These are phyloP conservation scores for Anthracocystis panici-leucophaei DNA, from an alignment of 1,284 basidiomycete genomes.

Conservation along the genomic window DNA sequence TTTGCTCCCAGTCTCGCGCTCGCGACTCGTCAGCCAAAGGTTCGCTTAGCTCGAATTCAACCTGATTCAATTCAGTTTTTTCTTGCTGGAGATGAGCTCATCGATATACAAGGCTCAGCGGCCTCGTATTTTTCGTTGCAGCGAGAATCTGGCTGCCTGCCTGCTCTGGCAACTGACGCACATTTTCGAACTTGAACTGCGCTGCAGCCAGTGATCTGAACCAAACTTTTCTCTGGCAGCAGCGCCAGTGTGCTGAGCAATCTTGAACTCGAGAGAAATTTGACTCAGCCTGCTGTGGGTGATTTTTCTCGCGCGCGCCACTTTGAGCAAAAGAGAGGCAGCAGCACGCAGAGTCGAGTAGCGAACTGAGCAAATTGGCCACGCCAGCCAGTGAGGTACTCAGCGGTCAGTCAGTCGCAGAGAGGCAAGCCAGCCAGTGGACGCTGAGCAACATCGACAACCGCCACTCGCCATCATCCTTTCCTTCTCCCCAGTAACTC, in stretches of 20 bases:
- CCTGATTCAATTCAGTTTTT: background rate
- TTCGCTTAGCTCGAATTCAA: constrained; percentile 6
- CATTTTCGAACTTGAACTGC: background rate
- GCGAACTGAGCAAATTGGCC: constrained; percentile 6
- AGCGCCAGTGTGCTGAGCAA: background rate
- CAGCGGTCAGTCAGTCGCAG: background rate
- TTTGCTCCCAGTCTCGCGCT: background rate
- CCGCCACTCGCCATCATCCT: constrained; percentile 42
- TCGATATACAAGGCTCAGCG: background rate
- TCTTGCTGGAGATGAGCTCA: background rate
- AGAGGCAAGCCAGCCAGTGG: constrained; percentile 14
- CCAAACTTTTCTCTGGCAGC: background rate
- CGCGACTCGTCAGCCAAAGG: background rate
- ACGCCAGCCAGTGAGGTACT: constrained; percentile 8
- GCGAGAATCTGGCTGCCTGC: background rate
- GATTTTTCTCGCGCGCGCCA: constrained; percentile 5
- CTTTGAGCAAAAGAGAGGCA: background rate
- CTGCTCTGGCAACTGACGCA: too few species aligned
- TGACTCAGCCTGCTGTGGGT: constrained; percentile 11
- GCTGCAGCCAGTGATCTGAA: background rate
- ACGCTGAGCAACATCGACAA: constrained; percentile 19
- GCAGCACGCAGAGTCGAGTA: constrained; percentile 6
- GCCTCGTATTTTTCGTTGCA: background rate
- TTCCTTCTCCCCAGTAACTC: constrained; percentile 38
- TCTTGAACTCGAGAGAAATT: constrained; percentile 10